These are phyloP conservation scores for Lachnellula subtilissima DNA, from an alignment of 2,329 filamentous ascomycete species.

Conservation along the genomic window DNA sequence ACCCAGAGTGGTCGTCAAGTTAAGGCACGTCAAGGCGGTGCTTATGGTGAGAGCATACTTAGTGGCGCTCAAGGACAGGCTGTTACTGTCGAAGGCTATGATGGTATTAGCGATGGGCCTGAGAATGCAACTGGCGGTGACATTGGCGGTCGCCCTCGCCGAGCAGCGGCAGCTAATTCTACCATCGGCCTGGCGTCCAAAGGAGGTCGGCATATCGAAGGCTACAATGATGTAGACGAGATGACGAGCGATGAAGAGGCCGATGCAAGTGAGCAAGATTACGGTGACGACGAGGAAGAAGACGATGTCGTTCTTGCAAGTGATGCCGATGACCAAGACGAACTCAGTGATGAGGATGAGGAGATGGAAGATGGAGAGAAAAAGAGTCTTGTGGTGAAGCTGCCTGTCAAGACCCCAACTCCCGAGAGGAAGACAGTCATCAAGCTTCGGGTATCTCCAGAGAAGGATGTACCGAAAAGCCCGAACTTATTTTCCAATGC, in stretches of 20 bases:
- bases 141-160: conserved; percentile 37
- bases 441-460: conserved; percentile 19
- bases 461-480: conserved; percentile 3
- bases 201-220: conserved; percentile 43
- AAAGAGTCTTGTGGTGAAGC: conserved; percentile 69
- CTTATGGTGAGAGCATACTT: conserved; percentile 51
- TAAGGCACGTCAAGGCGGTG: conserved; percentile 52
- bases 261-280: conserved; percentile 68
- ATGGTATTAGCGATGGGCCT: conserved; percentile 42
- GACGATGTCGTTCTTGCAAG: conserved; percentile 59
- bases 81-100: conserved; percentile 33
- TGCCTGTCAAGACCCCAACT: conserved; percentile 45
- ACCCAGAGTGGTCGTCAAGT: conserved; percentile 89
- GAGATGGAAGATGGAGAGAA: conserved; percentile 49
- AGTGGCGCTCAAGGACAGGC: conserved; percentile 37
- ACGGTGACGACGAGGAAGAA: conserved; percentile 69
- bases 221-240: conserved; percentile 56
- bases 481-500: neutral
- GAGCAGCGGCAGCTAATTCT: conserved; percentile 27
- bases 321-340: conserved; percentile 53
- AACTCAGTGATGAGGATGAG: conserved; percentile 38
- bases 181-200: conserved; percentile 33
- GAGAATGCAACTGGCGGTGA: conserved; percentile 32
- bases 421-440: conserved; percentile 28
- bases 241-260: conserved; percentile 57